Evolutionary conservation across 192 early-diverging fungal genomes (phyloP).

Genomic region (Lobosporangium transversale): DNA sequence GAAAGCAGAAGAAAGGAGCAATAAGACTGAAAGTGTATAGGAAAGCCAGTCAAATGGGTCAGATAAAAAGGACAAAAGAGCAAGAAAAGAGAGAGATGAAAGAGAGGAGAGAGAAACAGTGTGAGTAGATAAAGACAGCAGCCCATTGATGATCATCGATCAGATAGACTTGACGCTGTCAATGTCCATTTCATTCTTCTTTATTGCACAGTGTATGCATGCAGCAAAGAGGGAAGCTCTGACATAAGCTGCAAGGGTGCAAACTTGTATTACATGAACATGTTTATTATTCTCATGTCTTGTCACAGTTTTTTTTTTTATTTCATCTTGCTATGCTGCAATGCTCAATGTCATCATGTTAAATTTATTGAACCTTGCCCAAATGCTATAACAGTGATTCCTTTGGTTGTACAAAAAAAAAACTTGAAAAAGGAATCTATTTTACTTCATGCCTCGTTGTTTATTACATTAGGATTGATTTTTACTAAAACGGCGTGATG

Average conservation of each 20-base stretch:
- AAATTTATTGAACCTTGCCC: no score
- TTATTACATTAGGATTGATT: no score
- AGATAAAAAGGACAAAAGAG: background rate
- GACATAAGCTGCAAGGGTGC: no score
- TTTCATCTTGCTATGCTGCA: background rate
- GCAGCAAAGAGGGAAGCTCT: no score
- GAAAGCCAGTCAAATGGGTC: background rate
- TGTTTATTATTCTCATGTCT: background rate
- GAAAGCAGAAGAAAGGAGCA: background rate
- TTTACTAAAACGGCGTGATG: slow-evolving; percentile 41
- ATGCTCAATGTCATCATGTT: no score
- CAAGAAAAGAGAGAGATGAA: background rate
- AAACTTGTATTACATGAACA: no score
- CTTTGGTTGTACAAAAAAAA: slow-evolving; percentile 3
- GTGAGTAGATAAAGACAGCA: no score
- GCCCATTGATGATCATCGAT: no score
- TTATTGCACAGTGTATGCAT: no score
- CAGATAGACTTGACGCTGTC: no score
- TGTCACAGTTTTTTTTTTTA: background rate
- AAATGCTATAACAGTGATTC: no score
- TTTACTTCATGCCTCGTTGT: no score
- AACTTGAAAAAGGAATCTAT: background rate
- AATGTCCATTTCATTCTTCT: background rate
- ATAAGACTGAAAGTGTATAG: background rate
- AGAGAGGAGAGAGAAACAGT: background rate